Evolutionary conservation across 2,329 filamentous ascomycete species (phyloP), one percentile per base, ranked within the genome.

Genomic region (Colletotrichum tropicale): DNA sequence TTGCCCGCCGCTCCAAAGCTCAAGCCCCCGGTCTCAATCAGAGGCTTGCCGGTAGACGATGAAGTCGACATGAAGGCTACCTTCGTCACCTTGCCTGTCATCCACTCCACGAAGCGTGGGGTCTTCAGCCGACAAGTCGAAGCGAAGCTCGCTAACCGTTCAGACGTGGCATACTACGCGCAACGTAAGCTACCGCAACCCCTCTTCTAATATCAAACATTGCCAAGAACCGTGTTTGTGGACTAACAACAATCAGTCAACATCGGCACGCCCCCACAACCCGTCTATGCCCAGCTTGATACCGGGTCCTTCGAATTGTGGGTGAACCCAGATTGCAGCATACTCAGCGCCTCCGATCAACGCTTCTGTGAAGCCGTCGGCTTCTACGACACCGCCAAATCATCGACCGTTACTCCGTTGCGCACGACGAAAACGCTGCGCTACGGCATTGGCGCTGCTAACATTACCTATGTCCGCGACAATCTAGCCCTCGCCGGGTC

Each of bases 301-400:
- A 92, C 91, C 1, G 90, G 90, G 61, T 91, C 89, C 12, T 91
- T 90, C 78, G 90, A 92, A 83, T 85, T 92, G 36, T 92, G 90
- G 90, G 88, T 91, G 8, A 95, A 95, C 79, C 89, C 91, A 1
- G 87, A 89, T 66, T 91, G 89, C 79, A 89, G 88, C 9, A 80
- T 81, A 3, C 84, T 93, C 18, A 76, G 80, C 12, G 74, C 79
- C 9, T 78, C 84, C 6, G 87, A 90, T 76, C 79, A 82, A 24
- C 81, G 76, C 36, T 90, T 90, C 78, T 91, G 89, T 80, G 77
- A 84, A 16, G 84, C 83, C 10, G 83, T 87, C 8, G 89, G 89
- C 36, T 80, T 80, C 72, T 91, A 89, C 79, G 82, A 87, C 71
- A 78, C 86, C 3, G 73, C 80, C 5, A 79, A 78, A n/a, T 90